Conservation (phyloP, 2,329 filamentous ascomycete genomes). For the Alternaria arborescens region DNA sequence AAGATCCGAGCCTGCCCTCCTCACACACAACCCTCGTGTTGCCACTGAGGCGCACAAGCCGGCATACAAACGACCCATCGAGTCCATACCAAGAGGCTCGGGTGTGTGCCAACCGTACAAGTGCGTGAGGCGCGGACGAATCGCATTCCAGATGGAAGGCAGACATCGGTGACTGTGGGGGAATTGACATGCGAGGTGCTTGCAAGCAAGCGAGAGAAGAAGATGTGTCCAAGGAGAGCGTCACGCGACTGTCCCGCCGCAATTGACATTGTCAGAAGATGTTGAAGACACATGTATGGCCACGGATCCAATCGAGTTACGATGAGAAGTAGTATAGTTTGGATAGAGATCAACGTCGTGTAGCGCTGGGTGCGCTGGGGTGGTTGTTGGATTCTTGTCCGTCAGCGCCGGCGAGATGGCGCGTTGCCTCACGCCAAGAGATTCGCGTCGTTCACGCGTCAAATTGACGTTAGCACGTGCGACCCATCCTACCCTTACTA, state of each 20-base stretch:
- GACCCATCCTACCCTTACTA: slow-evolving; percentile 12
- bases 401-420: slow-evolving; percentile 11
- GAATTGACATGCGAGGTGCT: slow-evolving; percentile 72
- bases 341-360: slow-evolving; percentile 17
- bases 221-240: slow-evolving; percentile 28
- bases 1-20: slow-evolving; percentile 84
- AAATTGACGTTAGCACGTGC: slow-evolving; percentile 14
- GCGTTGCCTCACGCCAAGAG: slow-evolving; percentile 21
- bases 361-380: slow-evolving; percentile 23
- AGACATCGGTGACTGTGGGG: slow-evolving; percentile 79
- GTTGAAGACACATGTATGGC: slow-evolving; percentile 14
- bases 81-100: slow-evolving; percentile 68
- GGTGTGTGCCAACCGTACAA: slow-evolving; percentile 59
- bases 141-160: slow-evolving; percentile 71
- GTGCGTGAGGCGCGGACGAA: slow-evolving; percentile 52
- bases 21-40: slow-evolving; percentile 49
- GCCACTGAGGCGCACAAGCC: slow-evolving; percentile 49
- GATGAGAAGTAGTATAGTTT: slow-evolving; percentile 9
- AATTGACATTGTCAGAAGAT: slow-evolving; percentile 41
- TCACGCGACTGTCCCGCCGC: slow-evolving; percentile 35
- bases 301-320: slow-evolving; percentile 25
- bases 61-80: slow-evolving; percentile 57
- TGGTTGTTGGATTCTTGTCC: slow-evolving; percentile 20
- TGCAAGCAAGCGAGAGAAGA: slow-evolving; percentile 48
- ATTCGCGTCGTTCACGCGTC: slow-evolving; percentile 15